Evolutionary conservation across 345 rosid species (phyloP), one percentile per base, ranked within the genome.

Genomic region (Odontarrhena argentea): DNA sequence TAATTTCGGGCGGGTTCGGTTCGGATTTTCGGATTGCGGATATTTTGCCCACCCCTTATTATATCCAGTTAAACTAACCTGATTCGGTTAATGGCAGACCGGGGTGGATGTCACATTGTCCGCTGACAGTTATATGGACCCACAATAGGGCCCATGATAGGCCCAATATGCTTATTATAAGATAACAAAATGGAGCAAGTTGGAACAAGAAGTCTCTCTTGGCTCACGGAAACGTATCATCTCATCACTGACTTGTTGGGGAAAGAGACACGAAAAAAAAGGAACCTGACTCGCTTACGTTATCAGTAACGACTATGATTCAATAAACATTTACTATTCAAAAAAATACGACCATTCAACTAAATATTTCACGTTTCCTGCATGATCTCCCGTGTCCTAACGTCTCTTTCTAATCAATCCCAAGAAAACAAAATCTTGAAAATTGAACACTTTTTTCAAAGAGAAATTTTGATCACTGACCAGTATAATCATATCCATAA

Each of bases 231-330:
- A 51, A 63, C 69, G 43, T 38, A 12, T 55, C 43, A 38, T 43
- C 48, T 18, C 22, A 18, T 18, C 22, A 63, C 42, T 63, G 43
- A 63, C 51, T 71, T 47, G 44, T 71, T 55, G 63, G 36, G 41
- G 40, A 55, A 53, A 25, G 68, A 61, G 68, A 47, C 41, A 68
- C 69, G 63, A 36, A 41, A 55, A 70, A 63, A 37, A 24, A 37
- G 69, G 69, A 70, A 70, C 38, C 15, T 63, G 64, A 63, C 75
- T 63, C 69, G 64, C 48, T 38, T 48, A 34, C 65, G 65, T 61
- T 46, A 55, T 30, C 44, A 47, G 58, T 50, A 30, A 49, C 18
- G 36, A 49, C 58, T 36, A 24, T 36, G 36, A 61, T 51, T 34
- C 36, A 50, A 45, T 46, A 4, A 37, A 38, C 36, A 32, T 28